Evolutionary conservation across 805 yeast genomes (phyloP).

Genomic region (Wickerhamomyces sydowiorum): DNA sequence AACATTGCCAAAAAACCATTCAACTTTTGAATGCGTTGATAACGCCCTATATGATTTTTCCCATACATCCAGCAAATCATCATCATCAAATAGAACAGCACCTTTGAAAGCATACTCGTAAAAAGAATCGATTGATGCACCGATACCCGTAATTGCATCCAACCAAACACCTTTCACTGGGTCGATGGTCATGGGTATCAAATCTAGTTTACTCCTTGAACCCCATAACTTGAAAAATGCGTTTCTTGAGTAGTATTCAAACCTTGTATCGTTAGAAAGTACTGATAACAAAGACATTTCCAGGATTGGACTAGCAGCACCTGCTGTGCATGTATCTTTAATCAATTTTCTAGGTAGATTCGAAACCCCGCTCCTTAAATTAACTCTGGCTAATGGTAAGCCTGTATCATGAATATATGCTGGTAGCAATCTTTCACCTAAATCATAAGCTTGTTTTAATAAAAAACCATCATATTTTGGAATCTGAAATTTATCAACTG

Average conservation of each 20-base stretch:
- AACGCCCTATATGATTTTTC: constrained; percentile 52
- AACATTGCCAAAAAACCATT: constrained; percentile 53
- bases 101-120: constrained; percentile 84
- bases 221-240: constrained; percentile 73
- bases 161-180: constrained; percentile 50
- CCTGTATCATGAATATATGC: constrained; percentile 63
- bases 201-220: constrained; percentile 50
- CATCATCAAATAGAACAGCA: constrained; percentile 65
- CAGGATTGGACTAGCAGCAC: constrained; percentile 76
- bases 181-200: constrained; percentile 75
- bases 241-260: constrained; percentile 52
- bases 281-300: constrained; percentile 75
- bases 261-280: constrained; percentile 68
- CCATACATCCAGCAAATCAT: constrained; percentile 50
- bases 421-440: constrained; percentile 65
- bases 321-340: constrained; percentile 78
- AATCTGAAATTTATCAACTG: constrained; percentile 30
- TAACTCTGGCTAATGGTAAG: constrained; percentile 77
- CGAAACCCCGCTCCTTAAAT: constrained; percentile 49
- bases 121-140: constrained; percentile 89
- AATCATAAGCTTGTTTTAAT: constrained; percentile 63
- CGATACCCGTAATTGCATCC: constrained; percentile 67
- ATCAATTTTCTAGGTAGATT: constrained; percentile 38
- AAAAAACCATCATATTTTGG: constrained; percentile 63
- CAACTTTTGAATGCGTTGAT: constrained; percentile 41